Evolutionary conservation across 1,284 basidiomycete species (phyloP).

Genomic region (Boletus semigastroideus): DNA sequence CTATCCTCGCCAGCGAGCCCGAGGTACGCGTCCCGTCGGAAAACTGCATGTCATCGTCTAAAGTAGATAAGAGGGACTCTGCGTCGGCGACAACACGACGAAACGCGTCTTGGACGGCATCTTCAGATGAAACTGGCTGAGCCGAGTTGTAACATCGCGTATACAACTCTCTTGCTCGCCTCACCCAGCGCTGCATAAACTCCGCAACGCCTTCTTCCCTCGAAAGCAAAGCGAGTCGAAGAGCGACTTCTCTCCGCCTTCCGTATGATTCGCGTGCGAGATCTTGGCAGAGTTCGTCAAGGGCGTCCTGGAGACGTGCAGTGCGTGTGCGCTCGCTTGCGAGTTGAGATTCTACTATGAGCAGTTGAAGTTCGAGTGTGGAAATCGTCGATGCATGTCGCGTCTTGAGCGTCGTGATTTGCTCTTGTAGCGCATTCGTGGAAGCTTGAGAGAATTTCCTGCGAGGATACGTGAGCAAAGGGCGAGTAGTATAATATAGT

Average conservation of each 20-base stretch:
- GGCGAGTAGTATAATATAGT: no score
- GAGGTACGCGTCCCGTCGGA: constrained; percentile 23
- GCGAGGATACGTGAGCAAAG: background rate
- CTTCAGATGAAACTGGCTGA: constrained; percentile 7
- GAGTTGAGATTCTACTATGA: constrained; percentile 45
- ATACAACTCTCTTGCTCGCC: constrained; percentile 45
- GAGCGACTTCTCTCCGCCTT: constrained; percentile 67
- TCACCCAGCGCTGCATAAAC: constrained; percentile 54
- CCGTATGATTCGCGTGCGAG: constrained; percentile 74
- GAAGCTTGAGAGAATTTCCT: constrained; percentile 87
- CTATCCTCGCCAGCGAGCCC: constrained; percentile 50
- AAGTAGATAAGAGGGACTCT: constrained; percentile 43
- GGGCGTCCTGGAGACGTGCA: constrained; percentile 53
- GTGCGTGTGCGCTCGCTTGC: constrained; percentile 43
- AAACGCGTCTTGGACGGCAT: constrained; percentile 34
- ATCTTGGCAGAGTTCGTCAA: constrained; percentile 76
- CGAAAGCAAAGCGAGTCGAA: constrained; percentile 66
- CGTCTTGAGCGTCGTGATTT: constrained; percentile 58
- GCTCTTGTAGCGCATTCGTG: constrained; percentile 65
- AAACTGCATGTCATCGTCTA: constrained; percentile 41
- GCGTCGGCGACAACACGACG: constrained; percentile 48
- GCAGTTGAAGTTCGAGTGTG: constrained; percentile 49
- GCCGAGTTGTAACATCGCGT: constrained; percentile 14
- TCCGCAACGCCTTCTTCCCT: constrained; percentile 67
- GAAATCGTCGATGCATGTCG: constrained; percentile 65